Evolutionary conservation across 768 basidiomycete species (phyloP).

Genomic region (Russula vinacea): DNA sequence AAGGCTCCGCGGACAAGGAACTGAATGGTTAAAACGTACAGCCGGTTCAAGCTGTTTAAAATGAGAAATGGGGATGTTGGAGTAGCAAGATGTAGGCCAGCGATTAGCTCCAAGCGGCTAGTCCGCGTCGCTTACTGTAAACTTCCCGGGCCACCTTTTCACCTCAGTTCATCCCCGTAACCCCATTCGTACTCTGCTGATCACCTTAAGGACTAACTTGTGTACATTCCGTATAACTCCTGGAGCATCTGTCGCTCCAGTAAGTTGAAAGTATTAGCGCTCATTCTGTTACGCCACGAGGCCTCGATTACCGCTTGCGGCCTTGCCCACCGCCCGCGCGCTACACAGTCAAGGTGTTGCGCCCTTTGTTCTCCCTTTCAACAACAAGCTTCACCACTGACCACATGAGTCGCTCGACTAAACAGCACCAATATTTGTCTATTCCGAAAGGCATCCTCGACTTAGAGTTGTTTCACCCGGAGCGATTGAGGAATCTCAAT

Average conservation of each 20-base stretch:
- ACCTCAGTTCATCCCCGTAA: background rate
- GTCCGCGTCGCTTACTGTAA: too few species aligned
- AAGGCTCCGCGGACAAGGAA: too few species aligned
- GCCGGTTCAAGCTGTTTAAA: too few species aligned
- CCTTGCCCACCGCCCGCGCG: background rate
- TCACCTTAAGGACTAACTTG: background rate
- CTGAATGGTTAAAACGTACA: too few species aligned
- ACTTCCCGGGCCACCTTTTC: too few species aligned
- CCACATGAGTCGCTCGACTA: slow-evolving; percentile 2
- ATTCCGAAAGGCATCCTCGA: slow-evolving; percentile 8
- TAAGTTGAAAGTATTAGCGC: background rate
- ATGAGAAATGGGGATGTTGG: too few species aligned
- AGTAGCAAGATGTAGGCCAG: too few species aligned
- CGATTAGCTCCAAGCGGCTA: too few species aligned
- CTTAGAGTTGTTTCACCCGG: slow-evolving; percentile 14
- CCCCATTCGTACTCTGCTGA: background rate
- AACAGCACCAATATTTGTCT: background rate
- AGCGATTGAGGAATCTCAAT: slow-evolving; percentile 11
- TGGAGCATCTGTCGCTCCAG: background rate
- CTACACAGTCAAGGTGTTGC: background rate
- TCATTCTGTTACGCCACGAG: background rate
- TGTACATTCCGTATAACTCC: background rate
- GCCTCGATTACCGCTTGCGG: background rate
- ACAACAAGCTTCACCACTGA: background rate
- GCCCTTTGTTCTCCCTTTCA: slow-evolving; percentile 3